Evolutionary conservation across 768 basidiomycete species (phyloP).

Genomic region (Roridomyces roridus): DNA sequence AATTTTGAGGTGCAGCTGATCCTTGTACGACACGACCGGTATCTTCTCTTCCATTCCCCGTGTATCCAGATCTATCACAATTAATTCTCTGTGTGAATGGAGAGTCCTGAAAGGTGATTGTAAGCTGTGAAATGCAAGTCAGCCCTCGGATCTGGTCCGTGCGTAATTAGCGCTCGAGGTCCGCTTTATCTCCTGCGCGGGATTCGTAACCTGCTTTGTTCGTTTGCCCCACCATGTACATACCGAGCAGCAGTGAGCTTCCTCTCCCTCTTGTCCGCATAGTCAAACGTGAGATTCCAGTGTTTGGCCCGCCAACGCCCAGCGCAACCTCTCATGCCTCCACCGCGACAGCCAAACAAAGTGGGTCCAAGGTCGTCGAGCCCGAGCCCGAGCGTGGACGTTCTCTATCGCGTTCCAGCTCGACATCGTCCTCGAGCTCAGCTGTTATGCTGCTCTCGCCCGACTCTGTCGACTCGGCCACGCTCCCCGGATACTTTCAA

Average conservation of each 20-base stretch:
- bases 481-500: not conserved
- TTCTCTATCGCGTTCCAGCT: constrained; percentile 18
- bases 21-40: too few relatives aligned
- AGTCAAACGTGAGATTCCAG: not conserved
- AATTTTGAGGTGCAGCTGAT: not conserved
- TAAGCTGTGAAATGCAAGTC: too few relatives aligned
- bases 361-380: constrained; percentile 1
- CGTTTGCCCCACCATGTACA: constrained; percentile 16
- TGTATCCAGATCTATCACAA: too few relatives aligned
- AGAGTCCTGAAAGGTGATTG: too few relatives aligned
- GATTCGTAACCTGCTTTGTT: constrained; percentile 2
- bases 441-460: constrained; percentile 1
- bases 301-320: not conserved
- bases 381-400: constrained; percentile 20
- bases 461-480: constrained; percentile 8
- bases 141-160: constrained; percentile 4
- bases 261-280: not conserved
- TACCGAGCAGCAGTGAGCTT: not conserved
- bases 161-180: constrained; percentile 5
- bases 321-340: constrained; percentile 18
- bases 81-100: too few relatives aligned
- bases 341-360: constrained; percentile 8
- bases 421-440: constrained; percentile 10
- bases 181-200: constrained; percentile 16
- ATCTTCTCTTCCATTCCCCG: too few relatives aligned